These are phyloP conservation scores for Hygrophila difformis DNA, from an alignment of 257 asterid species.

Conservation along the genomic window DNA sequence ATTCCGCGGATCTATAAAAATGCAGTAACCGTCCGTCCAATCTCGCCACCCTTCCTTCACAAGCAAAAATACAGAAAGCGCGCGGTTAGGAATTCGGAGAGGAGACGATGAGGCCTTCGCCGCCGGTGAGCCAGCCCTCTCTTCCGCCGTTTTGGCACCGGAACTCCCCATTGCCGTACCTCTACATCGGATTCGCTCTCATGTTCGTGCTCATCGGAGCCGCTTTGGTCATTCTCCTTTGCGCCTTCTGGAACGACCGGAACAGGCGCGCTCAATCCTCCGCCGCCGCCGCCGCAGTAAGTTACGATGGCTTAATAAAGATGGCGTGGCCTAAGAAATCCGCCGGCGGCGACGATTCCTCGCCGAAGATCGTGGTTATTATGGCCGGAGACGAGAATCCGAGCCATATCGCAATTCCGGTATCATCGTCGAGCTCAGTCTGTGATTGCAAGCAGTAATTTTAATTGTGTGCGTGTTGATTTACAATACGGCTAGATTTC, in stretches of 20 bases:
- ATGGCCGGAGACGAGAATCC: constrained; percentile 57
- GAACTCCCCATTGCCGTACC: constrained; percentile 54
- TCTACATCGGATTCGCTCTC: constrained; percentile 29
- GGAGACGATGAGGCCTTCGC: constrained; percentile 1
- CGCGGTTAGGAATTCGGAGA: constrained; percentile 23
- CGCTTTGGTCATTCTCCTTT: constrained; percentile 34
- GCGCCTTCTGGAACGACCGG: constrained; percentile 31
- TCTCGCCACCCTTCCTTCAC: neutral
- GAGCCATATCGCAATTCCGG: constrained; percentile 34
- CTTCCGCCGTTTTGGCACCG: constrained; percentile 30
- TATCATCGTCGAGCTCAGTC: constrained; percentile 5
- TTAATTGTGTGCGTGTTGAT: no score
- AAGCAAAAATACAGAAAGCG: constrained; percentile 1
- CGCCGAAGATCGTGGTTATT: constrained; percentile 42
- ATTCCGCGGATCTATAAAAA: no score
- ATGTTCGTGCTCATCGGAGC: constrained; percentile 23
- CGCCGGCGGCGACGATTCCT: neutral
- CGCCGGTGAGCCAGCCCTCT: no score
- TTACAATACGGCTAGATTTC: no score
- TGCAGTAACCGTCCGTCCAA: no score
- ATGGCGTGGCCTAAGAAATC: constrained; percentile 1
- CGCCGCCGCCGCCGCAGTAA: constrained; percentile 2
- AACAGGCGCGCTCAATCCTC: constrained; percentile 4
- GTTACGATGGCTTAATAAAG: constrained; percentile 14
- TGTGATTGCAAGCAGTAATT: constrained; percentile 16